A percentile compares a stretch with the other conserved stretches of the same genome.
Conservation (phyloP, 2,329 filamentous ascomycete species). For the Periconia sp. region DNA sequence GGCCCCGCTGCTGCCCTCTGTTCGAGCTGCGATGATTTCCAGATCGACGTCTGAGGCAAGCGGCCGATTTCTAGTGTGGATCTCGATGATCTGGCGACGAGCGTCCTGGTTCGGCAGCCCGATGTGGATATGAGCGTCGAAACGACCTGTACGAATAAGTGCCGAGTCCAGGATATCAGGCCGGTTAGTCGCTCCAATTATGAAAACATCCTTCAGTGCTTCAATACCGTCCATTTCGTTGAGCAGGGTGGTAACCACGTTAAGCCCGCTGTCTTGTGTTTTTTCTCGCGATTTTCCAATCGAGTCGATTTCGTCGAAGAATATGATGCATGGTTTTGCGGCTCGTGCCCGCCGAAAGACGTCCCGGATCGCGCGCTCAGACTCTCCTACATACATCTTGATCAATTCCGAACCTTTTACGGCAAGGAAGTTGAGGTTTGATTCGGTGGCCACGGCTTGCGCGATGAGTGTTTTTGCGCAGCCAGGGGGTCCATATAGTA, state of each 20-base stretch:
- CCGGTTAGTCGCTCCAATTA: conserved; percentile 89
- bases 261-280: conserved; percentile 61
- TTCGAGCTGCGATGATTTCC: conserved; percentile 61
- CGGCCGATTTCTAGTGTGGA: conserved; percentile 64
- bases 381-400: conserved; percentile 97
- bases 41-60: conserved; percentile 67
- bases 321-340: conserved; percentile 90
- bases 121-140: conserved; percentile 84
- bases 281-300: conserved; percentile 65
- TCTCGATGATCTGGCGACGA: conserved; percentile 72
- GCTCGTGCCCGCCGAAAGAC: conserved; percentile 83
- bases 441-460: conserved; percentile 87
- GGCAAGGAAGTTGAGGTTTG: conserved; percentile 88
- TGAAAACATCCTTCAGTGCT: conserved; percentile 76
- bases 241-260: conserved; percentile 84
- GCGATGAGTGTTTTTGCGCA: conserved; percentile 94
- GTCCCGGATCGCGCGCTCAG: conserved; percentile 80
- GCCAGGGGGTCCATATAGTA: conserved; percentile 89
- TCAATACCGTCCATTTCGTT: conserved; percentile 98
- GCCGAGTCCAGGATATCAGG: conserved; percentile 85
- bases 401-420: conserved; percentile 92
- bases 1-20: conserved; percentile 82
- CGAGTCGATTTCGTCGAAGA: conserved; percentile 95
- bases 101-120: conserved; percentile 75
- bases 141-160: conserved; percentile 79